These are phyloP conservation scores for Ceratocystis albifundus DNA, from an alignment of 2,329 filamentous ascomycete genomes.

Conservation along the genomic window DNA sequence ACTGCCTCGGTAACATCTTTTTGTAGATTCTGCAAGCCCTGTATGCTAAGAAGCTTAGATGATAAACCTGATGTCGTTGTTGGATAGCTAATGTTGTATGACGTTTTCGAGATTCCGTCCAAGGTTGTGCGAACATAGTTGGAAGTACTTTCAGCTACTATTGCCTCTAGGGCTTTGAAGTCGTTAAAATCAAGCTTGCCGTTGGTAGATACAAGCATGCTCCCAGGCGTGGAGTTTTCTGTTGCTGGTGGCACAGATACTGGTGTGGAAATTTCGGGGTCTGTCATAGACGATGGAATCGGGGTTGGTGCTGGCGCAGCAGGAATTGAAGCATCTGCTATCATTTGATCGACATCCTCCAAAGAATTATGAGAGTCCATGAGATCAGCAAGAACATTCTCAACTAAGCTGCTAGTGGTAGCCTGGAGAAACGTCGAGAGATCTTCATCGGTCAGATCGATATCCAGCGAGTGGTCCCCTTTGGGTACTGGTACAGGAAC, in stretches of 20 bases:
- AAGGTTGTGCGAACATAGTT: conserved; percentile 38
- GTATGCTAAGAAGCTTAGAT: conserved; percentile 11
- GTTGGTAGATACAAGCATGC: conserved; percentile 26
- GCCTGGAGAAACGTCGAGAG: conserved; percentile 36
- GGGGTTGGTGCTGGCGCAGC: conserved; percentile 21
- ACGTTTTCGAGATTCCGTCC: conserved; percentile 34
- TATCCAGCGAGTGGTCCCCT: conserved; percentile 26
- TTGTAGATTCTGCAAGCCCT: conserved; percentile 16
- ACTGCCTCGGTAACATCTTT: conserved; percentile 11
- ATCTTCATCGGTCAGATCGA: conserved; percentile 30
- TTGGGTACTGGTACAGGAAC: conserved; percentile 28
- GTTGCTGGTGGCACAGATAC: background rate
- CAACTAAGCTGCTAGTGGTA: conserved; percentile 34
- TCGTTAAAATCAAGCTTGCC: conserved; percentile 28
- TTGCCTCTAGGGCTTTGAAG: conserved; percentile 35
- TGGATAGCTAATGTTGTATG: conserved; percentile 31
- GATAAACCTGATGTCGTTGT: conserved; percentile 7
- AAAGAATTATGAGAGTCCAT: conserved; percentile 23
- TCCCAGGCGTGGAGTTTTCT: conserved; percentile 26
- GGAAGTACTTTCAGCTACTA: conserved; percentile 36
- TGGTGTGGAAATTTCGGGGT: conserved; percentile 27
- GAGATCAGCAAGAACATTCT: conserved; percentile 32
- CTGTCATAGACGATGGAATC: conserved; percentile 25
- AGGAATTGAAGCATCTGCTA: conserved; percentile 19
- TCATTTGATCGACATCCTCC: conserved; percentile 23